phyloP scores from a whole-genome alignment of 352 stramenopile species.

The Phytophthora pluvialis region DNA sequence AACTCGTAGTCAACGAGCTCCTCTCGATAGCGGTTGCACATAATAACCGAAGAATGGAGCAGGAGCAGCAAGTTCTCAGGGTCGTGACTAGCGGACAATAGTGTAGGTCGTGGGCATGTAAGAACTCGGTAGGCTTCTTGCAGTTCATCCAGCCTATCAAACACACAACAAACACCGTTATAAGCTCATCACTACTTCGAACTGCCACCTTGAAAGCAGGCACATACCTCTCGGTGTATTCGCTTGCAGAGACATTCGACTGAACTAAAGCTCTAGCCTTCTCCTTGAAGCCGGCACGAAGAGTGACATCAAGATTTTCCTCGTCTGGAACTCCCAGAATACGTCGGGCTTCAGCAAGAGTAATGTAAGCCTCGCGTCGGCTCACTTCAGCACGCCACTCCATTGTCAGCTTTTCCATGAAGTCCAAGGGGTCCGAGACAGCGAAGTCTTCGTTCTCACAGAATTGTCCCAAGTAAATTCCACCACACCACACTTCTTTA shows the following conservation, averaged over 20 bases:
- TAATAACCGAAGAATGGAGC: conserved; percentile 64
- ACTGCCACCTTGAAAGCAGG: not conserved
- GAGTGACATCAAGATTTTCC: conserved; percentile 22
- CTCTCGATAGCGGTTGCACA: conserved; percentile 69
- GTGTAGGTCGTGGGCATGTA: conserved; percentile 65
- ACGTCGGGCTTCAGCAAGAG: conserved; percentile 46
- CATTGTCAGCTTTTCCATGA: conserved; percentile 84
- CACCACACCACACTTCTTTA: conserved; percentile 94
- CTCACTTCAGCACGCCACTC: conserved; percentile 82
- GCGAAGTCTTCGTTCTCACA: conserved; percentile 84
- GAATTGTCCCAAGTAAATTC: conserved; percentile 94
- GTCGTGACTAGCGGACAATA: conserved; percentile 76
- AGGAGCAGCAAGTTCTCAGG: conserved; percentile 74
- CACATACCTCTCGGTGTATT: conserved; percentile 54
- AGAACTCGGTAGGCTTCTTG: conserved; percentile 73
- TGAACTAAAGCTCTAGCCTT: conserved; percentile 47
- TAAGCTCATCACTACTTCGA: not conserved
- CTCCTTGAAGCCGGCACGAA: conserved; percentile 68
- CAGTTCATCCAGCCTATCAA: conserved; percentile 45
- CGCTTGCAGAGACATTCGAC: conserved; percentile 29
- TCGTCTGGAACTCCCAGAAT: conserved; percentile 42
- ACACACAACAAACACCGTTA: conserved; percentile 5
- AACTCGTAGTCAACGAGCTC: conserved; percentile 67
- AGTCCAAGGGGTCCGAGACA: conserved; percentile 86
- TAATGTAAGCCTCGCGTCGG: conserved; percentile 37